phyloP scores from a whole-genome alignment of 306 rosid species.

The Dicorynia guianensis region DNA sequence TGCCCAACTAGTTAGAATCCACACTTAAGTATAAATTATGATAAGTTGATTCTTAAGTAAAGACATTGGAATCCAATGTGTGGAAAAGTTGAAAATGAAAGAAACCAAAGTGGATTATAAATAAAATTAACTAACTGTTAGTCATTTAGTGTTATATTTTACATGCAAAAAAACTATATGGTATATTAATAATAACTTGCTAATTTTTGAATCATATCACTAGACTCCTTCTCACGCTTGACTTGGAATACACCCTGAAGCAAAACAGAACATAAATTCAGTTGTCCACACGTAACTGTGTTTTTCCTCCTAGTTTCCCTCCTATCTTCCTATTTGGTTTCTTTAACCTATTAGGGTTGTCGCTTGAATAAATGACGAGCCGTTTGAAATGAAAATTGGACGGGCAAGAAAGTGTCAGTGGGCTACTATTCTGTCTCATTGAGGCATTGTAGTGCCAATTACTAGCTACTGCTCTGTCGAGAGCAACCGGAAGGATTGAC shows the following conservation, averaged over 20 bases:
- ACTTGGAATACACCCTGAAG: too few relatives aligned
- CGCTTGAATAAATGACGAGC: constrained; percentile 9
- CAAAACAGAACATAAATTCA: too few relatives aligned
- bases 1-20: too few relatives aligned
- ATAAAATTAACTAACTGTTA: background rate
- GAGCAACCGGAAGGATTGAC: background rate
- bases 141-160: too few relatives aligned
- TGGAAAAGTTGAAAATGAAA: background rate
- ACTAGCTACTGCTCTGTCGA: background rate
- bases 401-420: background rate
- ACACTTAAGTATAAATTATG: too few relatives aligned
- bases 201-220: too few relatives aligned
- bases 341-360: background rate
- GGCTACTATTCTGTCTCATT: background rate
- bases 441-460: background rate
- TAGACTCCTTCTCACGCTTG: too few relatives aligned
- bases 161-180: too few relatives aligned
- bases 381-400: background rate
- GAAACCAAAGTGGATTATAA: background rate
- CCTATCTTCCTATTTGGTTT: background rate
- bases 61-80: background rate
- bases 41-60: background rate
- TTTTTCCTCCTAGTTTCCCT: background rate
- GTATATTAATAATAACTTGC: too few relatives aligned
- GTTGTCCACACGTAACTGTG: too few relatives aligned